phyloP scores from a whole-genome alignment of 331 rosid species.

The Rosa hybrid region DNA sequence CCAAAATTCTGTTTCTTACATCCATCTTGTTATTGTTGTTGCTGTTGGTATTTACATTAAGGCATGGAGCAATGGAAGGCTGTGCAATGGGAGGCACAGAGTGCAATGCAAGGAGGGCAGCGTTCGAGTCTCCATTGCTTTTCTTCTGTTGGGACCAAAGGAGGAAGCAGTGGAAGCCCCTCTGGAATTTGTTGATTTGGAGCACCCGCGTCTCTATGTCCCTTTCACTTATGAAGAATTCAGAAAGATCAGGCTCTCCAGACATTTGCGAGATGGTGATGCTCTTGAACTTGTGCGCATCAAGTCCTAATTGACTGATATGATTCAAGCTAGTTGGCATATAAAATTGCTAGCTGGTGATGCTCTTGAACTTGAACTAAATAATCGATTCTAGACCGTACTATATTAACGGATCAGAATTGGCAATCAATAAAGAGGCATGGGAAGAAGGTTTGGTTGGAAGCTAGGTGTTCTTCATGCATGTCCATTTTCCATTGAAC shows the following conservation, averaged over 20 bases:
- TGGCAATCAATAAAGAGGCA: no score
- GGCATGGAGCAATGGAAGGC: constrained; percentile 71
- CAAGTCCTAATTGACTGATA: neutral
- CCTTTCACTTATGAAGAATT: constrained; percentile 44
- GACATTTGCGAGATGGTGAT: constrained; percentile 39
- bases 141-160: constrained; percentile 51
- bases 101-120: constrained; percentile 54
- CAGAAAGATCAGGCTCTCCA: constrained; percentile 40
- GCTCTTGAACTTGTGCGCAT: constrained; percentile 42
- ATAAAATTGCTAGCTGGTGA: no score
- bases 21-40: neutral
- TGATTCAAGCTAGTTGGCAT: neutral
- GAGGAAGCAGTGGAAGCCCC: constrained; percentile 46
- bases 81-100: constrained; percentile 54
- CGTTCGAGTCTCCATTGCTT: constrained; percentile 47
- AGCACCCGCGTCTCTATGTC: constrained; percentile 43
- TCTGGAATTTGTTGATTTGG: constrained; percentile 37
- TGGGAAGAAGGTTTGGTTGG: no score
- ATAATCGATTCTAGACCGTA: no score
- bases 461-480: no score
- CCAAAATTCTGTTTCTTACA: neutral
- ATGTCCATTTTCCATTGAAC: no score
- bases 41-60: neutral
- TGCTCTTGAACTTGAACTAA: no score
- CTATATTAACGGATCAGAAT: no score